A percentile compares a stretch with the other conserved stretches of the same genome.
These are phyloP conservation scores for Lentinula detonsa DNA, from an alignment of 768 basidiomycete genomes.

Conservation along the genomic window DNA sequence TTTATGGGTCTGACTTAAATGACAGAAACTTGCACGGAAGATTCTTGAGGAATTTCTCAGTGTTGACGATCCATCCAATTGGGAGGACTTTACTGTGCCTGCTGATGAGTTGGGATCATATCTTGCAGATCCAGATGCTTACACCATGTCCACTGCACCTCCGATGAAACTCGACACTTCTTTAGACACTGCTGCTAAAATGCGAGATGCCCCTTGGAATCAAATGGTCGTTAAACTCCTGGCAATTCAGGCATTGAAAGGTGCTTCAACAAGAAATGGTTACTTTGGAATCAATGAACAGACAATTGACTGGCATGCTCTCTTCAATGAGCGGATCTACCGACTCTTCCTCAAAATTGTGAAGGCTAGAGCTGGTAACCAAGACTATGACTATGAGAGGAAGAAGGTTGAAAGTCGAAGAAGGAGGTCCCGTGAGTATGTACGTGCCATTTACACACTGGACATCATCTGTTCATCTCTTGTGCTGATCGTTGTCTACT, in stretches of 20 bases:
- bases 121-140: neutral
- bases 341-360: neutral
- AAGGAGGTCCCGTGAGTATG: neutral
- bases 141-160: neutral
- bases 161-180: neutral
- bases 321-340: neutral
- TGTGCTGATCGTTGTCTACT: neutral
- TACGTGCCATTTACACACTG: neutral
- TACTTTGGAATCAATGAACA: neutral
- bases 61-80: neutral
- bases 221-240: neutral
- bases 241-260: neutral
- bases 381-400: neutral
- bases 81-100: neutral
- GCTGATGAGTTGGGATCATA: neutral
- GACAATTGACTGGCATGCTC: neutral
- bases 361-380: neutral
- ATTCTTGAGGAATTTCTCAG: neutral
- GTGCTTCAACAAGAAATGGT: neutral
- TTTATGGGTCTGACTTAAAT: neutral
- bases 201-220: neutral
- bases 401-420: neutral
- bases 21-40: neutral
- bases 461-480: neutral
- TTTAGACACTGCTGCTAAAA: neutral